phyloP scores from a whole-genome alignment of 768 basidiomycete genomes.

The Kwoniella pini region DNA sequence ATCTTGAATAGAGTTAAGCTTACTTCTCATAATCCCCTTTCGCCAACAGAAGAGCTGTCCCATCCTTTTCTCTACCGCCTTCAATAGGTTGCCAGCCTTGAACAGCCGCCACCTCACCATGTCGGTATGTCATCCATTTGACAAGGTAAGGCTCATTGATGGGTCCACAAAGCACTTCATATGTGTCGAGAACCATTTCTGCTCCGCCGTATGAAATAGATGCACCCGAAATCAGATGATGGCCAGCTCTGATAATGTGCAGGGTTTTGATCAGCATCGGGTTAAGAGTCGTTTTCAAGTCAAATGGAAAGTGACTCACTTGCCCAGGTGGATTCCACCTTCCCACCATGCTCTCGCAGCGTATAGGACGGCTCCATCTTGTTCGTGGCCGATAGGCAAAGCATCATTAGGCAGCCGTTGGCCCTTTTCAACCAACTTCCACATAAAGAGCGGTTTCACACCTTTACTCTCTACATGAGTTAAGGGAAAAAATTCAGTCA shows the following conservation, averaged over 20 bases:
- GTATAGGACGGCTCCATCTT: conserved; percentile 38
- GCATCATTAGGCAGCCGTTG: conserved; percentile 39
- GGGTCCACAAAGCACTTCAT: conserved; percentile 49
- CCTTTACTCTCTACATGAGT: conserved; percentile 34
- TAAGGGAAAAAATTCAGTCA: not conserved
- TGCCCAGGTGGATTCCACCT: conserved; percentile 50
- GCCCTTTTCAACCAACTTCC: conserved; percentile 49
- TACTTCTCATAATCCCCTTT: conserved; percentile 48
- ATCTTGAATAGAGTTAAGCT: conserved; percentile 21
- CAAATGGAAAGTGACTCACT: conserved; percentile 30
- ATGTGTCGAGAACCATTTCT: conserved; percentile 41
- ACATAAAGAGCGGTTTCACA: conserved; percentile 43
- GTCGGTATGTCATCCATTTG: conserved; percentile 46
- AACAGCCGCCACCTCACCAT: conserved; percentile 35
- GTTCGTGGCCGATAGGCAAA: conserved; percentile 46
- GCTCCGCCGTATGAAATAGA: conserved; percentile 50
- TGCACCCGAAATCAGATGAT: conserved; percentile 34
- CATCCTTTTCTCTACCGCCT: conserved; percentile 47
- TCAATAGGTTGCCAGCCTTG: conserved; percentile 49
- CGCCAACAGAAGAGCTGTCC: conserved; percentile 39
- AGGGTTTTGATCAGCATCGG: not conserved
- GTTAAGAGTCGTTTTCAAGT: not conserved
- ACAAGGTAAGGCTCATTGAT: conserved; percentile 36
- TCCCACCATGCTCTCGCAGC: conserved; percentile 47
- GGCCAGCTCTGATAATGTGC: conserved; percentile 24